phyloP scores from a whole-genome alignment of 2,329 filamentous ascomycete species.

The Colletotrichum sp. region DNA sequence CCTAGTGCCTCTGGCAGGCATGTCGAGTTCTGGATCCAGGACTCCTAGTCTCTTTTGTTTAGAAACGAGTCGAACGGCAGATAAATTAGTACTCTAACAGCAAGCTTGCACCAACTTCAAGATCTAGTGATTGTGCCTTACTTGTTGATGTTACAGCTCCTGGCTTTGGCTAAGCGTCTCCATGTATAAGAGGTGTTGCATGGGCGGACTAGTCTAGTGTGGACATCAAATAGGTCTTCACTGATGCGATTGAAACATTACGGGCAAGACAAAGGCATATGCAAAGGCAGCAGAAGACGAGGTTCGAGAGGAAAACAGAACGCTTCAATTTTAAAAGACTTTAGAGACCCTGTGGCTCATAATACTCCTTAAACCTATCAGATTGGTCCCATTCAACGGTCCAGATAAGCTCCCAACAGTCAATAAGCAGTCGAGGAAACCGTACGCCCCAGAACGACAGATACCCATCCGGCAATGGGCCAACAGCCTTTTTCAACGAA shows the following conservation, averaged over 20 bases:
- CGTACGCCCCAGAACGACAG: slow-evolving; percentile 80
- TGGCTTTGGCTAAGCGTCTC: neutral
- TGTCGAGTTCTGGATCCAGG: neutral
- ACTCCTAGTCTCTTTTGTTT: neutral
- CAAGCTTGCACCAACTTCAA: neutral
- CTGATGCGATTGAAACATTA: neutral
- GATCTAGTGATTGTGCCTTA: neutral
- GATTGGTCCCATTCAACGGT: slow-evolving; percentile 67
- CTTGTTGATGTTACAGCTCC: neutral
- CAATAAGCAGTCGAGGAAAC: slow-evolving; percentile 80
- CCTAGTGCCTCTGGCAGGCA: neutral
- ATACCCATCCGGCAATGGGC: slow-evolving; percentile 79
- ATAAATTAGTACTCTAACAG: neutral
- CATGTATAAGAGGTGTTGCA: neutral
- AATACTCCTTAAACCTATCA: slow-evolving; percentile 77
- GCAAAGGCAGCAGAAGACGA: neutral
- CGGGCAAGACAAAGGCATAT: neutral
- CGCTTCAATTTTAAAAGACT: neutral
- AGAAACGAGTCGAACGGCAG: neutral
- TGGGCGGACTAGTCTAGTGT: neutral
- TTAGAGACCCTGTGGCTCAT: slow-evolving; percentile 50
- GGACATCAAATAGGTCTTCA: neutral
- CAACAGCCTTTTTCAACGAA: slow-evolving; percentile 72
- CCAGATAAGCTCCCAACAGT: slow-evolving; percentile 77
- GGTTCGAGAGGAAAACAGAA: neutral